Evolutionary conservation across 2,329 filamentous ascomycete species (phyloP), one percentile per base, ranked within the genome.

Genomic region (Phyllosticta citriasiana): DNA sequence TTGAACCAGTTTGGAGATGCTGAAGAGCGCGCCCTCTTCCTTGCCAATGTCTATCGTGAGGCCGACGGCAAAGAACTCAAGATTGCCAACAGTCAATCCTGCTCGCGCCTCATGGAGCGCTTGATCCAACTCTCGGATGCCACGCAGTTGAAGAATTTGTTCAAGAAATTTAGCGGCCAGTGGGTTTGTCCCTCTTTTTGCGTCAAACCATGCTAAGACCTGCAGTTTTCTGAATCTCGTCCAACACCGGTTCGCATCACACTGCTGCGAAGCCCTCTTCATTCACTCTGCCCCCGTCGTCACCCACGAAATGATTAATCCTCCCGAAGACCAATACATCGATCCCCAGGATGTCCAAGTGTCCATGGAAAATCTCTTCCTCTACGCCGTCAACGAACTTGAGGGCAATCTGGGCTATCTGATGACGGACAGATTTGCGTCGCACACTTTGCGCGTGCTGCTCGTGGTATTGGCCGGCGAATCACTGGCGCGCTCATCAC

Each of bases 181-280:
- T 82, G 71, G 64, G 80, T 77, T 40, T 10, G 12, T 19, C 51
- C 30, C 55, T 47, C 57, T 27, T 22, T 19, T 53, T 55, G 12
- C 10, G 25, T 47, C 8, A n/a, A 5, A 25, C n/a, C 54, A 63
- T 63, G 67, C 67, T 65, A 55, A 66, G 63, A 6, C 47, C 35
- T 27, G 40, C 67, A 83, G 80, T 74, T 96, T 97, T 74, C 79
- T 93, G 62, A 88, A 92, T 68, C 82, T 99, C 27, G 86, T 97
- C 57, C 92, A 95, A 72, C 94, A 99, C 76, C 88, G 94, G 19
- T 99, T 99, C 70, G 94, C 94, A 4, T 96, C 92, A 63, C 94
- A 99, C 78, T 97, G 93, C 76, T 97, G 92, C 72, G 94, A 99
- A 77, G 90, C 90, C 26, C 81, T 99, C 33, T 97, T 99, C 73